A percentile compares a stretch with the other conserved stretches of the same genome.
These are phyloP conservation scores for Verticillium isaacii DNA, from an alignment of 2,329 filamentous ascomycete genomes.

Conservation along the genomic window DNA sequence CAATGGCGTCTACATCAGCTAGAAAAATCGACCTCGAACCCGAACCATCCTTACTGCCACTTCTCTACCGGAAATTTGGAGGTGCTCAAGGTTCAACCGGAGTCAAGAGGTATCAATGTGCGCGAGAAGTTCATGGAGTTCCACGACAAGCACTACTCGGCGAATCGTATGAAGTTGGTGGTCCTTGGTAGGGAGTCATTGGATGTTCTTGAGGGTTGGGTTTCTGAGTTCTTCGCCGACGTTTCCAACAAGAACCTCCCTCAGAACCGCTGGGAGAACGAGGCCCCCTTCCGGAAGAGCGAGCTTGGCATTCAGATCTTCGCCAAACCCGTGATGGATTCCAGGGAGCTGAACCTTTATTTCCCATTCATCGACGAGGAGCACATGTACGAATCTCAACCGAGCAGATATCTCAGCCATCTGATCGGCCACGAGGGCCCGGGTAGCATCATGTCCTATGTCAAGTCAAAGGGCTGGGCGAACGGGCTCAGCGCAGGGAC, in stretches of 20 bases:
- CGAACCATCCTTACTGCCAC: slow-evolving; percentile 81
- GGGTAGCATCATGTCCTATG: slow-evolving; percentile 83
- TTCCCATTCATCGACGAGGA: slow-evolving; percentile 89
- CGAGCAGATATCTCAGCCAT: slow-evolving; percentile 81
- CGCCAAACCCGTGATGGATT: slow-evolving; percentile 89
- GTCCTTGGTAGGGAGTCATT: slow-evolving; percentile 77
- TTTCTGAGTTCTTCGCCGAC: slow-evolving; percentile 73
- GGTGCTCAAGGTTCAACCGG: slow-evolving; percentile 77
- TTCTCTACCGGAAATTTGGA: slow-evolving; percentile 89
- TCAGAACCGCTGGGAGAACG: slow-evolving; percentile 49
- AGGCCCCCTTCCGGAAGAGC: slow-evolving; percentile 42
- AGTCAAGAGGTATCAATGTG: slow-evolving; percentile 76
- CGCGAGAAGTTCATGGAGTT: slow-evolving; percentile 91
- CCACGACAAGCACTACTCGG: slow-evolving; percentile 83
- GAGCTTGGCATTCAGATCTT: slow-evolving; percentile 67
- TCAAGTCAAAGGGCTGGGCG: slow-evolving; percentile 88
- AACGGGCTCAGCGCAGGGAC: slow-evolving; percentile 76
- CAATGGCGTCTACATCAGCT: slow-evolving; percentile 84
- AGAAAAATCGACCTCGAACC: slow-evolving; percentile 82
- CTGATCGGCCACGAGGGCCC: slow-evolving; percentile 90
- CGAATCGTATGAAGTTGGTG: slow-evolving; percentile 90
- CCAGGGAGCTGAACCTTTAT: slow-evolving; percentile 69
- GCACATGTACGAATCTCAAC: slow-evolving; percentile 70
- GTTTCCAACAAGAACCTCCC: slow-evolving; percentile 78
- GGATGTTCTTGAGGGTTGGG: slow-evolving; percentile 80